A percentile compares a stretch with the other conserved stretches of the same genome.
These are phyloP conservation scores for Epicoccum nigrum DNA, from an alignment of 2,329 filamentous ascomycete species.

Conservation along the genomic window DNA sequence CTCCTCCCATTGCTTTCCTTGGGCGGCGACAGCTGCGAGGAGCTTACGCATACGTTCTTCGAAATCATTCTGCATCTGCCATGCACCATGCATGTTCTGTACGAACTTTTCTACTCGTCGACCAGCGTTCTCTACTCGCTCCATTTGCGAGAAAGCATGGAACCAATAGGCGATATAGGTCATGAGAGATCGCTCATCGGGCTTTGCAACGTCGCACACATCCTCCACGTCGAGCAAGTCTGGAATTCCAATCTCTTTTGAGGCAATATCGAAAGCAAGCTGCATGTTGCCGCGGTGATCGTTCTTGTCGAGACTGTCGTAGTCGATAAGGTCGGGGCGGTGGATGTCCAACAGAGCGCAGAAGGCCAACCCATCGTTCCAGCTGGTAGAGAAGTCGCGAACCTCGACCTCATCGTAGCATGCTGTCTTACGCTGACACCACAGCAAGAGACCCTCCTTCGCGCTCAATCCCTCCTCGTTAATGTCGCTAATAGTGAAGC, in stretches of 20 bases:
- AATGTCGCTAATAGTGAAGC: conserved; percentile 98
- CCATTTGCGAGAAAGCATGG: conserved; percentile 98
- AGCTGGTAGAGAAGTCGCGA: conserved; percentile 90
- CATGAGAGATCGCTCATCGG: conserved; percentile 96
- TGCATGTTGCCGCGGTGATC: conserved; percentile 98
- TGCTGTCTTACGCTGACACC: conserved; percentile 98
- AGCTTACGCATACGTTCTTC: conserved; percentile 89
- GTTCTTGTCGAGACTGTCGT: conserved; percentile 88
- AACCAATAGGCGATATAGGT: conserved; percentile 99
- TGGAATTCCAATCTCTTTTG: conserved; percentile 95
- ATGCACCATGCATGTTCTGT: conserved; percentile 97
- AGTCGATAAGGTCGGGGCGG: conserved; percentile 95
- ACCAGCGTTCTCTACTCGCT: conserved; percentile 96
- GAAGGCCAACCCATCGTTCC: conserved; percentile 97
- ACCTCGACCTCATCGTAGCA: conserved; percentile 98
- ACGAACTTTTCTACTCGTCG: conserved; percentile 97
- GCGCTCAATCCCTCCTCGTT: conserved; percentile 97
- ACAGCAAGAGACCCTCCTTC: conserved; percentile 91
- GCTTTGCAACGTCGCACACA: conserved; percentile 94
- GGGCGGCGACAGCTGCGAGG: conserved; percentile 73
- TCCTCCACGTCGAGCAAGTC: conserved; percentile 96
- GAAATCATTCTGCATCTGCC: conserved; percentile 99
- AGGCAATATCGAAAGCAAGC: conserved; percentile 93
- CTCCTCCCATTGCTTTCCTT: conserved; percentile 76
- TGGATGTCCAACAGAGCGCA: conserved; percentile 97